A percentile compares a stretch with the other conserved stretches of the same genome.
Conservation (phyloP, 2,329 filamentous ascomycete genomes). For the Aspergillus thermomutatus region DNA sequence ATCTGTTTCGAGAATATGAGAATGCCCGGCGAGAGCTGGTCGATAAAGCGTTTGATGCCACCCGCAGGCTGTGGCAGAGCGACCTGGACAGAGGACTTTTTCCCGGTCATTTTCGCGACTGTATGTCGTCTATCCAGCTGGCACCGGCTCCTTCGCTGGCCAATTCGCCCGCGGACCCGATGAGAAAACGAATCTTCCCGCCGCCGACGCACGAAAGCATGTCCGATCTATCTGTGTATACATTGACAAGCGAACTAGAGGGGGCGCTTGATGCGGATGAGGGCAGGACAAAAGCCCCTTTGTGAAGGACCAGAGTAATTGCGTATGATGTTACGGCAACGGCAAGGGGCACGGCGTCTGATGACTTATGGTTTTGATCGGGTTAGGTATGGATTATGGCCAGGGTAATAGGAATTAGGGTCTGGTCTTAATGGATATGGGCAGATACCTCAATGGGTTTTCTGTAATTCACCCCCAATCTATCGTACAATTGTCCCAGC, state of each 20-base stretch:
- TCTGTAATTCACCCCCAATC: too few species aligned
- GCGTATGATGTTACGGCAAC: neutral
- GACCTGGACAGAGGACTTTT: conserved; percentile 5
- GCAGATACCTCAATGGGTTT: too few species aligned
- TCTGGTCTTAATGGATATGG: too few species aligned
- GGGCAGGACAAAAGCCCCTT: neutral
- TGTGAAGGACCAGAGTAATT: neutral
- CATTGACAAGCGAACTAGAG: conserved; percentile 1
- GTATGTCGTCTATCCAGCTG: conserved; percentile 2
- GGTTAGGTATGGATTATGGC: too few species aligned
- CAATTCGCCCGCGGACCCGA: neutral
- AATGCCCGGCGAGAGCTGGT: conserved; percentile 30
- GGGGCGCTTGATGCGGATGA: neutral
- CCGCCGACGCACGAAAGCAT: conserved; percentile 6
- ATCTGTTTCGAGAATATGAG: conserved; percentile 31
- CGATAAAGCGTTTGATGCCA: conserved; percentile 32
- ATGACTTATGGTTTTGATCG: too few species aligned
- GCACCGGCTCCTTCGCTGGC: neutral
- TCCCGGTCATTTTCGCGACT: conserved; percentile 3
- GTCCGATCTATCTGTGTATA: conserved; percentile 7
- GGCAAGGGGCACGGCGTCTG: neutral
- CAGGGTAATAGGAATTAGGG: too few species aligned
- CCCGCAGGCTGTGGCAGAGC: conserved; percentile 1
- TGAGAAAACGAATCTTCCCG: neutral
- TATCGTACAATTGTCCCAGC: too few species aligned